Conservation (phyloP, 2,329 filamentous ascomycete genomes). For the Triangularia verruculosa region DNA sequence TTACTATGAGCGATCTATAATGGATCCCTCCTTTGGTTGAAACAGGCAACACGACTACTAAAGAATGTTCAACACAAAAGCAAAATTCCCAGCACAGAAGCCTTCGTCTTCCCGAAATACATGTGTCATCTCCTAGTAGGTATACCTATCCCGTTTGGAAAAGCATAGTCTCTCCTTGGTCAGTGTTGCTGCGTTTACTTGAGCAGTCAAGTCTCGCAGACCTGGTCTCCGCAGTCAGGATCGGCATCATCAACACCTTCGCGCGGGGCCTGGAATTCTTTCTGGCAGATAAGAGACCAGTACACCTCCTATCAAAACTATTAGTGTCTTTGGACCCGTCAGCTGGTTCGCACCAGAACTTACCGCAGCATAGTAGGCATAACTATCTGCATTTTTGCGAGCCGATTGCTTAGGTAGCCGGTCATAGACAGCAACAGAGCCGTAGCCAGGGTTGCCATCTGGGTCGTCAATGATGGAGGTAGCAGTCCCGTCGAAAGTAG, state of each 20-base stretch:
- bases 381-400: neutral
- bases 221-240: neutral
- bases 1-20: too few species aligned
- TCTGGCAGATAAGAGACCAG: neutral
- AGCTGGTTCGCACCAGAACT: neutral
- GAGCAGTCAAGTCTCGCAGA: neutral
- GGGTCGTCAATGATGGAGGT: neutral
- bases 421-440: neutral
- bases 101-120: too few species aligned
- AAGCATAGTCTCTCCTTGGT: too few species aligned
- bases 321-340: neutral
- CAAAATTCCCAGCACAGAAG: too few species aligned
- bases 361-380: neutral
- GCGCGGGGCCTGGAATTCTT: neutral
- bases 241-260: neutral
- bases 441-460: neutral
- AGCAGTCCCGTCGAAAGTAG: neutral
- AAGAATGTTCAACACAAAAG: too few species aligned
- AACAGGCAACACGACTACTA: too few species aligned
- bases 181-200: too few species aligned
- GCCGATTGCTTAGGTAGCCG: neutral
- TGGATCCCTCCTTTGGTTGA: too few species aligned
- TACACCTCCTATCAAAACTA: neutral
- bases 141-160: too few species aligned
- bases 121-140: too few species aligned